These are phyloP conservation scores for Fusarium devonianum DNA, from an alignment of 2,329 filamentous ascomycete species.

Conservation along the genomic window DNA sequence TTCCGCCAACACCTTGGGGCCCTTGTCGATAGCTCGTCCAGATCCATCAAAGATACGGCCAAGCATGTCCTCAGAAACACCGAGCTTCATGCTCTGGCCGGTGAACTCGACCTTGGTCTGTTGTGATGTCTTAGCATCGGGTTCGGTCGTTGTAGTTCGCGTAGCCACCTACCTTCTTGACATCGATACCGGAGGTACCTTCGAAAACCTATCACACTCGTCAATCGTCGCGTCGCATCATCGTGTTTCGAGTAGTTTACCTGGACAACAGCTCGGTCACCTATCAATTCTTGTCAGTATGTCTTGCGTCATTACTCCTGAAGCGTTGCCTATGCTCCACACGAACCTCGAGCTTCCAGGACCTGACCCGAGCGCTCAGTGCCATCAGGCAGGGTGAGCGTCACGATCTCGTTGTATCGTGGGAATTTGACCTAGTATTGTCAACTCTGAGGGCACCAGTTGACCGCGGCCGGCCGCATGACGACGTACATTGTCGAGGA, in stretches of 20 bases:
- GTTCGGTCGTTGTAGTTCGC: constrained; percentile 7
- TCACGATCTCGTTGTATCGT: constrained; percentile 97
- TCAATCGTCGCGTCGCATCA: constrained; percentile 35
- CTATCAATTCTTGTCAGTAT: constrained; percentile 54
- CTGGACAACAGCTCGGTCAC: constrained; percentile 93
- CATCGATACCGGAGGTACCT: constrained; percentile 95
- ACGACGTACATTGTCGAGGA: constrained; percentile 83
- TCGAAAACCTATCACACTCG: constrained; percentile 80
- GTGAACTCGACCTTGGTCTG: constrained; percentile 98
- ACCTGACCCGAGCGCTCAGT: constrained; percentile 93
- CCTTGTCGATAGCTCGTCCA: constrained; percentile 97
- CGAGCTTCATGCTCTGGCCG: constrained; percentile 95
- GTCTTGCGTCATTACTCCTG: constrained; percentile 17
- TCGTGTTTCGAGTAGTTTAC: constrained; percentile 57
- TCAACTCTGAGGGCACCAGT: constrained; percentile 34
- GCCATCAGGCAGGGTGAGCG: constrained; percentile 93
- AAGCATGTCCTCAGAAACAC: constrained; percentile 99
- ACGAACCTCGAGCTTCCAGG: constrained; percentile 90
- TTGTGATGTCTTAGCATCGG: constrained; percentile 39
- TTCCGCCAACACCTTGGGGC: constrained; percentile 95
- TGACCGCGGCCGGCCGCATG: constrained; percentile 6
- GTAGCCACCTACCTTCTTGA: constrained; percentile 81
- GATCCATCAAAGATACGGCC: constrained; percentile 99
- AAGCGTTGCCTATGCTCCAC: constrained; percentile 5
- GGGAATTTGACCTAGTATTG: constrained; percentile 88